These are phyloP conservation scores for Prunus mira DNA, from an alignment of 306 rosid species.

Conservation along the genomic window DNA sequence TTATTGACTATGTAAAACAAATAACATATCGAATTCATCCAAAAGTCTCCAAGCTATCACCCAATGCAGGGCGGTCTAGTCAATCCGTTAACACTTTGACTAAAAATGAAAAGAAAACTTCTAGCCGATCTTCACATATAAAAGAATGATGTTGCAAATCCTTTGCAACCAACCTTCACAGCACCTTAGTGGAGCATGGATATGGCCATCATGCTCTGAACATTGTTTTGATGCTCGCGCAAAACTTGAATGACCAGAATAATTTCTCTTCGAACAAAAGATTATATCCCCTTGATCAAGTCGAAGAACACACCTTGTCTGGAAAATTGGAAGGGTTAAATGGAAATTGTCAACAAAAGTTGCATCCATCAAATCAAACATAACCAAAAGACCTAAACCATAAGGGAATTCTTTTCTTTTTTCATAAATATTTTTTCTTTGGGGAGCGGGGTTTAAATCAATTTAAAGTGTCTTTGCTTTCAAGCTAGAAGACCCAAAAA, in stretches of 20 bases:
- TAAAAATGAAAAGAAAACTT: neutral
- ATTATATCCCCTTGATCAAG: slow-evolving; percentile 36
- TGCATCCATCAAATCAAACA: neutral
- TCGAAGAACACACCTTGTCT: slow-evolving; percentile 89
- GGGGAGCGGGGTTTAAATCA: neutral
- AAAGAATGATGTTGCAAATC: slow-evolving; percentile 9
- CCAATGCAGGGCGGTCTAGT: neutral
- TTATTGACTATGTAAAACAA: neutral
- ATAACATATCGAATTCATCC: neutral
- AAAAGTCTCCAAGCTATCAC: neutral
- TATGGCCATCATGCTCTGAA: neutral
- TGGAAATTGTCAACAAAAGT: slow-evolving; percentile 23
- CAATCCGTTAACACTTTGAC: neutral
- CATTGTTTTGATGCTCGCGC: neutral
- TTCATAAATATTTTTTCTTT: neutral
- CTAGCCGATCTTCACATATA: neutral
- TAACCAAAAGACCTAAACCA: neutral
- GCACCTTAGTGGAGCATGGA: neutral
- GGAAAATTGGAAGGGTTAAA: slow-evolving; percentile 27
- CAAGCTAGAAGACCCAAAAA: neutral
- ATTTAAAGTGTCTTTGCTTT: neutral
- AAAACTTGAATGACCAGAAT: neutral
- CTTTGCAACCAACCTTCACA: neutral
- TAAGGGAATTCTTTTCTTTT: no score
- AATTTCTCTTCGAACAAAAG: slow-evolving; percentile 1